A percentile compares a stretch with the other conserved stretches of the same genome.
phyloP scores from a whole-genome alignment of 139 green algal species.

The Desmodesmus armatus region DNA sequence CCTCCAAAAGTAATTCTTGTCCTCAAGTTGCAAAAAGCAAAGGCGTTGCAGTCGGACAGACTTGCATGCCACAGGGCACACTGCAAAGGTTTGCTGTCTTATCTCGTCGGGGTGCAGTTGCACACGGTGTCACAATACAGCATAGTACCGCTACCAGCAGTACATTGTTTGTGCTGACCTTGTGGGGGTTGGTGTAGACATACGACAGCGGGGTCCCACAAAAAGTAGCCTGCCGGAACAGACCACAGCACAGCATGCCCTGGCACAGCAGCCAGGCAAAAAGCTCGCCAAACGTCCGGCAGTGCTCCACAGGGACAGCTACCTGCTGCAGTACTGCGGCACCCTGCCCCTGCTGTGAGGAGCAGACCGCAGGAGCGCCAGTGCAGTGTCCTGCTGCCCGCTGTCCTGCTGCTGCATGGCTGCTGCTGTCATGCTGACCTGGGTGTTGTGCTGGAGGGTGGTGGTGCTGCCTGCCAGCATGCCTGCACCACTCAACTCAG shows the following conservation, averaged over 20 bases:
- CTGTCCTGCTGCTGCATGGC: no score
- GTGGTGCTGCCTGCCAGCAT: no score
- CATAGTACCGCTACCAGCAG: not conserved
- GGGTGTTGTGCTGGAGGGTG: no score
- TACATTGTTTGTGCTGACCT: not conserved
- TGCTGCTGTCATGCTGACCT: no score
- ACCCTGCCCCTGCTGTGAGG: not conserved
- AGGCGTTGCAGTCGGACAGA: not conserved
- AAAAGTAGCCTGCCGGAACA: not conserved
- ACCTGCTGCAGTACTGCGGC: slow-evolving; percentile 6
- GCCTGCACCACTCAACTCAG: no score
- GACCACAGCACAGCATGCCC: slow-evolving; percentile 6
- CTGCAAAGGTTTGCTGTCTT: not conserved
- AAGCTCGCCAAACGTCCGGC: slow-evolving; percentile 23
- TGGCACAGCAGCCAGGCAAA: not conserved
- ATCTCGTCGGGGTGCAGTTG: no score
- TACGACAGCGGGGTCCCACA: not conserved
- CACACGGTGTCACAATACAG: not conserved
- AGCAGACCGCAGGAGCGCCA: not conserved
- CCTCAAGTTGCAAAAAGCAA: not conserved
- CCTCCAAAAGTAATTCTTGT: not conserved
- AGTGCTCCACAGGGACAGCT: not conserved
- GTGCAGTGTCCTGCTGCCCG: no score
- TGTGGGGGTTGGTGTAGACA: slow-evolving; percentile 14
- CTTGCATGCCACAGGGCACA: not conserved